phyloP scores from a whole-genome alignment of 306 rosid species.

The Trichosanthes cucumerina region DNA sequence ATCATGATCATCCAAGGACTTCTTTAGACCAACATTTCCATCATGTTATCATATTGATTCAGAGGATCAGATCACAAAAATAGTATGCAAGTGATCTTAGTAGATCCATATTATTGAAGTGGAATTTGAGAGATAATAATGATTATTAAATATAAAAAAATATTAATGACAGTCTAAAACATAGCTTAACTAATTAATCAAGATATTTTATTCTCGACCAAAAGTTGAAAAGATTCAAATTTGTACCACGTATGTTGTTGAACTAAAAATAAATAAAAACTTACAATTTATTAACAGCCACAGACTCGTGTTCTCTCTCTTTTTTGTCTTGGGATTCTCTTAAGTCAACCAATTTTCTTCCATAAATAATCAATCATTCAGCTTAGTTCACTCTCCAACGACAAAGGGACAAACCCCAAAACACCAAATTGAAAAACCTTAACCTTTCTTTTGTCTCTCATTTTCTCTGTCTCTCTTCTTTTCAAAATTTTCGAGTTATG shows the following conservation, averaged over 20 bases:
- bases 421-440: neutral
- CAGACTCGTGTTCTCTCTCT: neutral
- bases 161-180: too few species aligned
- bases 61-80: neutral
- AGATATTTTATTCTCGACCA: too few species aligned
- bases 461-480: neutral
- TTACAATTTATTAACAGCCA: neutral
- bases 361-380: slow-evolving; percentile 13
- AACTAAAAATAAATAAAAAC: too few species aligned
- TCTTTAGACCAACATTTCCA: neutral
- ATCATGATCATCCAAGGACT: neutral
- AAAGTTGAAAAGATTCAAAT: too few species aligned
- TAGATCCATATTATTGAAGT: neutral
- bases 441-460: neutral
- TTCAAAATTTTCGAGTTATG: neutral
- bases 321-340: slow-evolving; percentile 22
- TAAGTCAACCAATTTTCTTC: slow-evolving; percentile 24
- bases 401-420: slow-evolving; percentile 13
- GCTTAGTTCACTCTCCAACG: slow-evolving; percentile 11
- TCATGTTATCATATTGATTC: neutral
- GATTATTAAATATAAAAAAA: neutral
- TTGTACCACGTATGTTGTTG: too few species aligned
- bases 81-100: neutral
- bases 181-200: too few species aligned
- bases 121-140: neutral